These are phyloP conservation scores for Gypsophila paniculata DNA, from an alignment of 179 eudicot species.

Conservation along the genomic window DNA sequence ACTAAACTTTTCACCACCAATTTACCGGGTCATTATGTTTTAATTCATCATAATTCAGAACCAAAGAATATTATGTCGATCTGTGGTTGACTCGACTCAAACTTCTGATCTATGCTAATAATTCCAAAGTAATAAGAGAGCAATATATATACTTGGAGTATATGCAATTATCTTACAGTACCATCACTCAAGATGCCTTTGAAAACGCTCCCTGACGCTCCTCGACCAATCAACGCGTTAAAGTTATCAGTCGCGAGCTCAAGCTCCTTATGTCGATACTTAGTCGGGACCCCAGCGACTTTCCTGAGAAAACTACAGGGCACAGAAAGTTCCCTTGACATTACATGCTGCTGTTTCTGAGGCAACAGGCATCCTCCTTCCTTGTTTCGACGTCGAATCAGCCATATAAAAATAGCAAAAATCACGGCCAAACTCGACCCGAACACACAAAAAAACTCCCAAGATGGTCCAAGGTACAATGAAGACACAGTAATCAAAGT, in stretches of 20 bases:
- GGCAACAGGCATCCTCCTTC: constrained; percentile 20
- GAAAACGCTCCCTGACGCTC: constrained; percentile 67
- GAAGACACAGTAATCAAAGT: constrained; percentile 44
- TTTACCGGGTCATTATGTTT: too few relatives aligned
- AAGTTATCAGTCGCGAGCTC: constrained; percentile 75
- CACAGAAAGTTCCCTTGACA: constrained; percentile 52
- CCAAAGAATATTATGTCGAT: too few relatives aligned
- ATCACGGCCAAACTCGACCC: constrained; percentile 43
- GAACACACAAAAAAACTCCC: constrained; percentile 43
- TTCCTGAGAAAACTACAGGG: constrained; percentile 71
- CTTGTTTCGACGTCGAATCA: constrained; percentile 24
- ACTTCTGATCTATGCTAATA: too few relatives aligned
- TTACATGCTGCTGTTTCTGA: constrained; percentile 16
- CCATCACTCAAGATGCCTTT: constrained; percentile 65
- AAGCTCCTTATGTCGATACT: constrained; percentile 54
- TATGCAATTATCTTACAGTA: background rate
- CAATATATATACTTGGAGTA: too few relatives aligned
- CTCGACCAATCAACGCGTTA: constrained; percentile 55
- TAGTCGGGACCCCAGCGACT: constrained; percentile 80
- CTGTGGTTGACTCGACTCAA: too few relatives aligned
- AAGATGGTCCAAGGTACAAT: constrained; percentile 43
- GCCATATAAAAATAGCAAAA: constrained; percentile 35
- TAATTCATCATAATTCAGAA: too few relatives aligned
- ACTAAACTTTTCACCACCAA: too few relatives aligned
- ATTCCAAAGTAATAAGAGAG: too few relatives aligned